Conservation (phyloP, 2,329 filamentous ascomycete species). For the Scedosporium minutisporum region DNA sequence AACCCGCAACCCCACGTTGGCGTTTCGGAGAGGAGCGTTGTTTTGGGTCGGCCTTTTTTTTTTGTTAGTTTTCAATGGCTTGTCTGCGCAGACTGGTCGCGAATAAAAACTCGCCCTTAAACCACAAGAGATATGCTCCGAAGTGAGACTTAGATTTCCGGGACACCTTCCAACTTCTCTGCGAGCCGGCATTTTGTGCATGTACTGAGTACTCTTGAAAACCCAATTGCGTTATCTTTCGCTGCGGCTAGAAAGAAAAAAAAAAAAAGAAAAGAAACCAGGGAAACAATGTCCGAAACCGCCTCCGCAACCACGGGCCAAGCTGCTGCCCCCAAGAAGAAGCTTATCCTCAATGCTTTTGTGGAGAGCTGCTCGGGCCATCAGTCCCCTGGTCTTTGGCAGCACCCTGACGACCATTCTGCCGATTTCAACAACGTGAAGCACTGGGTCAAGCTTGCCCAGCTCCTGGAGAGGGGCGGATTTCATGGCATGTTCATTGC, state of each 20-base stretch:
- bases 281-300: neutral
- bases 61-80: neutral
- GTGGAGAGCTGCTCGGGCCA: constrained; percentile 34
- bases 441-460: constrained; percentile 52
- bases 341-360: constrained; percentile 32
- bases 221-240: neutral
- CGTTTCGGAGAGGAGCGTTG: neutral
- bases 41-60: too few relatives aligned
- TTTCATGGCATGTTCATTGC: constrained; percentile 61
- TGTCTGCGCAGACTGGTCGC: neutral
- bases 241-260: neutral
- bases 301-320: neutral
- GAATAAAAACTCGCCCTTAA: neutral
- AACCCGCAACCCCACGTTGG: neutral
- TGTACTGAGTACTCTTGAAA: neutral
- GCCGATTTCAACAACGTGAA: constrained; percentile 49
- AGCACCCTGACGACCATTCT: constrained; percentile 55
- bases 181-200: neutral
- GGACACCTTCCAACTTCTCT: neutral
- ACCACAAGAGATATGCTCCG: neutral
- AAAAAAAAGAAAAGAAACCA: neutral
- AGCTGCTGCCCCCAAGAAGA: constrained; percentile 21
- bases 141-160: neutral
- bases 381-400: constrained; percentile 41
- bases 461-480: constrained; percentile 49